Base-by-base conservation (phyloP, 345 rosid species). In the Eutrema heterophyllum region DNA sequence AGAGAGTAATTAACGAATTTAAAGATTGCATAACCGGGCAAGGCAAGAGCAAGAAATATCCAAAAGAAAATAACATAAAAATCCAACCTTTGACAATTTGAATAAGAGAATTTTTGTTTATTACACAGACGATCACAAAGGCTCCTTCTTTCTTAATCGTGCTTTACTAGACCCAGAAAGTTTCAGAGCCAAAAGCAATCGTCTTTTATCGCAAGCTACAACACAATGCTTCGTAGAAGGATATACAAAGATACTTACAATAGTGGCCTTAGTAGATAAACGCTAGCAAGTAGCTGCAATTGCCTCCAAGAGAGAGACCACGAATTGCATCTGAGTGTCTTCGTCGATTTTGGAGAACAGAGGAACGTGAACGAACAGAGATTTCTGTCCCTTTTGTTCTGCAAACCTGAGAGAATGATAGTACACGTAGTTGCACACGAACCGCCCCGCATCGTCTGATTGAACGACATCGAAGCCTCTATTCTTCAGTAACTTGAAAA, bases 351-450 rank as follows among this genome's bases (percentile, higher is more conserved):
- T 78, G 46, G 90, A 80, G 83, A 91, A 91, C 24, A 80, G 75
- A 51, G 97, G 97, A 58, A 88, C 90, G 24, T 87, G 97, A 44
- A 88, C 89, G 68, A 91, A 91, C 12, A 91, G 83, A 38, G 89
- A 87, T 58, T 83, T 91, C 72, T 81, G 92, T 32, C 86, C 94
- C 49, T 85, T 88, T 81, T 81, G 79, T 78, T 87, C 86, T 1
- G 94, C 89, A 9, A 83, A 84, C 48, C 85, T 75, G 4, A 91
- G 97, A 9, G 92, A 88, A 44, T 87, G 97, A 62, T 88, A 87
- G 71, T 90, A 90, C 0, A 87, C 89, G 11, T 85, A 90, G 79
- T 91, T 88, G 89, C 97, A 91, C 8, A 88, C 85, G 33, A 87
- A 88, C 7, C 88, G 83, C 18, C 94, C 97, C 0, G 94, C 97